Base-by-base conservation (phyloP, 2,329 filamentous ascomycete genomes). In the Pseudopithomyces chartarum region DNA sequence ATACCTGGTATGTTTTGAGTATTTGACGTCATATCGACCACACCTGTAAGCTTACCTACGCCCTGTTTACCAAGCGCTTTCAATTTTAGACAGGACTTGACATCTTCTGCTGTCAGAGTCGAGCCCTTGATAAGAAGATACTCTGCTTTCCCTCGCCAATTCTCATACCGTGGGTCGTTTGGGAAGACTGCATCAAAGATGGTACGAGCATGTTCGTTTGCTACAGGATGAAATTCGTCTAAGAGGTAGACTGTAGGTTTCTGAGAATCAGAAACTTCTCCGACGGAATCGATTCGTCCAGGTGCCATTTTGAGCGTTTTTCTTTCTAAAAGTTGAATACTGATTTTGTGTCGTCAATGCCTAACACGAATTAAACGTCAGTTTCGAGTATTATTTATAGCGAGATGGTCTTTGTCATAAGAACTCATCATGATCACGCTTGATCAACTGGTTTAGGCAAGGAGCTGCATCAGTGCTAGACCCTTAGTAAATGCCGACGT, bases 41-140 rank as follows among this genome's bases (percentile, higher is more conserved):
- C 19, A 17, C 22, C 3, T 13, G 32, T 50, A 10, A 38, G 3
- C 80, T 33, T 58, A 10, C 80, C 80, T 0, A 80, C 78, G 1
- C 80, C 80, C 32, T 82, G 80, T 63, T 82, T 82, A 53, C 78
- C 78, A 34, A 82, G 76, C 2, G 79, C 79, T 10, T 70, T 60
- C 0, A 82, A 67, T 6, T 73, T 76, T 0, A 70, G 73, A 29
- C 70, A 71, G 1, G 66, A 62, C 4, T 67, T 66, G 22, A 81
- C 60, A 38, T 81, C 79, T 2, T 76, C 66, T 3, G 73, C 76
- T 0, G 75, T 76, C 11, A 81, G 43, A 8, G 65, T 63, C 0
- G 76, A 78, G 0, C 69, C 66, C 33, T 76, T 70, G 32, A 81
- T 69, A 1, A 82, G 60, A 1, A 81, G 64, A 10, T 74, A 77